A percentile compares a stretch with the other conserved stretches of the same genome.
Evolutionary conservation across 2,329 filamentous ascomycete species (phyloP).

Genomic region (Dothiorella sarmentorum): DNA sequence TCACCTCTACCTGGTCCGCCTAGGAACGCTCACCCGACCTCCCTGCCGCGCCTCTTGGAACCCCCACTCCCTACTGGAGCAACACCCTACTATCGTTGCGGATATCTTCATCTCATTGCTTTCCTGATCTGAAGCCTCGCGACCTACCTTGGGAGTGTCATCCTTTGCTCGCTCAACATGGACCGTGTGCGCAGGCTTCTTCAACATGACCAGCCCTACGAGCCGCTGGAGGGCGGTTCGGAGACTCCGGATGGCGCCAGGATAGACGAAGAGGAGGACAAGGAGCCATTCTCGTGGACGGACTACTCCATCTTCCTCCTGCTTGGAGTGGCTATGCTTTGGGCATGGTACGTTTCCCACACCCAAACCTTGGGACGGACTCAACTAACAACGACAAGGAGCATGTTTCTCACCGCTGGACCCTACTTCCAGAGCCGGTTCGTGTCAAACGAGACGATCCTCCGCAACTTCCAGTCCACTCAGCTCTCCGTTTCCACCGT

Average conservation of each 20-base stretch:
- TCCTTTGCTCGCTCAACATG: slow-evolving; percentile 26
- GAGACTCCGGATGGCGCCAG: slow-evolving; percentile 33
- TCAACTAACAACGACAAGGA: slow-evolving; percentile 55
- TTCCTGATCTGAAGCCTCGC: background rate
- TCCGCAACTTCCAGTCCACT: slow-evolving; percentile 81
- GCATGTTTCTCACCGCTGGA: slow-evolving; percentile 95
- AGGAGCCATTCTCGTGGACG: slow-evolving; percentile 69
- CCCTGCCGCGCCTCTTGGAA: background rate
- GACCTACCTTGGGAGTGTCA: too few species aligned
- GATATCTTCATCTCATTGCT: background rate
- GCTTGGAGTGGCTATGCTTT: slow-evolving; percentile 89
- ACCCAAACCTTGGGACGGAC: too few species aligned
- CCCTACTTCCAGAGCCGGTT: slow-evolving; percentile 91
- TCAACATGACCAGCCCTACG: slow-evolving; percentile 31
- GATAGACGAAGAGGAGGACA: slow-evolving; percentile 26
- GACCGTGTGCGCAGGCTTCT: slow-evolving; percentile 34
- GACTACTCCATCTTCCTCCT: slow-evolving; percentile 84
- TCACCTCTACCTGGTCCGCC: background rate
- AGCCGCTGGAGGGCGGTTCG: slow-evolving; percentile 38
- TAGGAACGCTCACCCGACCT: background rate
- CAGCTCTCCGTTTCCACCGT: slow-evolving; percentile 84
- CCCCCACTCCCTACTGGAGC: background rate
- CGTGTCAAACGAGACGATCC: slow-evolving; percentile 64
- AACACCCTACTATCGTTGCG: background rate
- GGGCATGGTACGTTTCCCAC: slow-evolving; percentile 78